A percentile compares a stretch with the other conserved stretches of the same genome.
Conservation (phyloP, 139 green algal species). For the Chlamydomonas eustigma region DNA sequence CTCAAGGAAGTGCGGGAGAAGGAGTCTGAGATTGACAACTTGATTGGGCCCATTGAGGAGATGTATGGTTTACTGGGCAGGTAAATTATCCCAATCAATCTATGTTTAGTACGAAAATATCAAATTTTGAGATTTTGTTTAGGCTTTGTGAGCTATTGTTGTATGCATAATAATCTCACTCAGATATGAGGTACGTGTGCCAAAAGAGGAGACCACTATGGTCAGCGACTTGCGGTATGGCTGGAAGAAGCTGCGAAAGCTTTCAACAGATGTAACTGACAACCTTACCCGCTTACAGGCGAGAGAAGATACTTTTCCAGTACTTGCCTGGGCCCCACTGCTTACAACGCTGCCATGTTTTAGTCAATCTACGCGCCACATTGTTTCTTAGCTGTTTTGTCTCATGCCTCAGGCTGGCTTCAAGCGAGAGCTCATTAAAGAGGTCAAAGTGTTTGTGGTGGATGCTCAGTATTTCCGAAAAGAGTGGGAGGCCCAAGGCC, state of each 20-base stretch:
- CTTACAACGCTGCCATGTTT: too few species aligned
- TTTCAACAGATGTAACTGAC: slow-evolving; percentile 74
- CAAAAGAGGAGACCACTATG: slow-evolving; percentile 88
- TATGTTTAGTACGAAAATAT: too few species aligned
- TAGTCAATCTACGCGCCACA: too few species aligned
- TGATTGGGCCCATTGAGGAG: slow-evolving; percentile 89
- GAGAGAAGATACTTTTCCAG: too few species aligned
- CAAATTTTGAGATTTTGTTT: too few species aligned
- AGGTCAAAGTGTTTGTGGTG: slow-evolving; percentile 80
- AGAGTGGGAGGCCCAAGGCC: slow-evolving; percentile 81
- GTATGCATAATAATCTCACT: too few species aligned
- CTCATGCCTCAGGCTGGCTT: slow-evolving; percentile 78
- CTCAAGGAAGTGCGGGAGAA: slow-evolving; percentile 84
- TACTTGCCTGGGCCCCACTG: too few species aligned
- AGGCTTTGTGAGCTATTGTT: too few species aligned
- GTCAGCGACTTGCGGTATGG: slow-evolving; percentile 83
- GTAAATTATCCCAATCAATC: too few species aligned
- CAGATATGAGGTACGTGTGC: slow-evolving; percentile 62
- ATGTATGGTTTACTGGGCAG: slow-evolving; percentile 86
- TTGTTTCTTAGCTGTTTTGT: too few species aligned
- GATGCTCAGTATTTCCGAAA: slow-evolving; percentile 73
- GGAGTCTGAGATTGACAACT: slow-evolving; percentile 80
- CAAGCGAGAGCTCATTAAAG: slow-evolving; percentile 86
- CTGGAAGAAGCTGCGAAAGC: slow-evolving; percentile 88
- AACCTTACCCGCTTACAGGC: slow-evolving; percentile 77